Conservation (phyloP, 495 filamentous ascomycete species). For the Cryomyces minteri region DNA sequence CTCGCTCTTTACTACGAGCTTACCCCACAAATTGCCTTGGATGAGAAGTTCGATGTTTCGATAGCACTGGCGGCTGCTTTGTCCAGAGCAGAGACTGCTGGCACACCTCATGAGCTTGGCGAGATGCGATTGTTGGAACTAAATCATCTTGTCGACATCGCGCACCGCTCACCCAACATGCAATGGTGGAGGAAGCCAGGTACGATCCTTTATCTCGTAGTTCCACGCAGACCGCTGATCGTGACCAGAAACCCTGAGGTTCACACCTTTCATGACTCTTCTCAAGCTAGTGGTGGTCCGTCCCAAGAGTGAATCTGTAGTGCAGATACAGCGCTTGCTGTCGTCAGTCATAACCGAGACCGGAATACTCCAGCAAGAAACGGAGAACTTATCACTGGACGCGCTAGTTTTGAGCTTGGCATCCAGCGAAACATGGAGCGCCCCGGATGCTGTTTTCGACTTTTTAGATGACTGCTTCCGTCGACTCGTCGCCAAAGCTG, state of each 20-base stretch:
- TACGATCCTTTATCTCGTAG: constrained; percentile 11
- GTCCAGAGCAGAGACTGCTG: constrained; percentile 28
- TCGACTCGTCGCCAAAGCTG: constrained; percentile 46
- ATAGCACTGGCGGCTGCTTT: constrained; percentile 49
- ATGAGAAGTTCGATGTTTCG: constrained; percentile 75
- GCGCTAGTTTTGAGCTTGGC: constrained; percentile 33
- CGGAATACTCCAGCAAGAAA: constrained; percentile 15
- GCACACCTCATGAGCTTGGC: constrained; percentile 28
- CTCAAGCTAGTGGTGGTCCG: constrained; percentile 23
- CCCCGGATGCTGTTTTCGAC: constrained; percentile 23
- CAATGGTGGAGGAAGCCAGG: constrained; percentile 61
- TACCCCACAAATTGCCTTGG: constrained; percentile 58
- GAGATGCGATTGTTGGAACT: constrained; percentile 44
- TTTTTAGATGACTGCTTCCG: constrained; percentile 70
- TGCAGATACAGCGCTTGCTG: background rate
- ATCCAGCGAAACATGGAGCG: constrained; percentile 6
- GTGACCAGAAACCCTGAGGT: constrained; percentile 13
- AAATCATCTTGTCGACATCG: constrained; percentile 58
- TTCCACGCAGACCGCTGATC: constrained; percentile 1
- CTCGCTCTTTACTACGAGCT: constrained; percentile 66
- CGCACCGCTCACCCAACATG: constrained; percentile 57
- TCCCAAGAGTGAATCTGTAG: constrained; percentile 12
- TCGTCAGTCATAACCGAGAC: background rate
- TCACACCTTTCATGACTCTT: constrained; percentile 50
- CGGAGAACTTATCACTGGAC: constrained; percentile 27